phyloP scores from a whole-genome alignment of 1,139 yeast species.

The Ogataea hybrid region DNA sequence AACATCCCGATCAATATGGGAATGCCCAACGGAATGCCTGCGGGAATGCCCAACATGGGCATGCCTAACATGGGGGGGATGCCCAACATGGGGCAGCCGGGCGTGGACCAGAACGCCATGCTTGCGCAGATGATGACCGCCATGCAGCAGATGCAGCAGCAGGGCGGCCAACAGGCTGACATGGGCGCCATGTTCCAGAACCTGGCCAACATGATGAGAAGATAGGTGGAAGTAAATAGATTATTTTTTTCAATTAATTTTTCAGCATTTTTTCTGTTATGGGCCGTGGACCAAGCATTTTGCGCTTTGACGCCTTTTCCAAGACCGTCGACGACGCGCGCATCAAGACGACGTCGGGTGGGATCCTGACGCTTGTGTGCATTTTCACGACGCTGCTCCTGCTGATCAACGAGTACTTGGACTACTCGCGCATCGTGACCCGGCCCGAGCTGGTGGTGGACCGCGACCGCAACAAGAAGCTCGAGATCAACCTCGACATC shows the following conservation, averaged over 20 bases:
- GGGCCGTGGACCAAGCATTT: slow-evolving; percentile 46
- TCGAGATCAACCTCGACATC: slow-evolving; percentile 78
- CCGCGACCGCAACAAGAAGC: slow-evolving; percentile 70
- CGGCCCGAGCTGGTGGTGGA: slow-evolving; percentile 89
- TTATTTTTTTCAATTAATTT: background rate
- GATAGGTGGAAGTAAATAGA: background rate
- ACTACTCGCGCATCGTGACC: slow-evolving; percentile 63
- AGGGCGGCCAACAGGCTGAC: slow-evolving; percentile 26
- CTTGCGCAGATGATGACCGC: slow-evolving; percentile 32
- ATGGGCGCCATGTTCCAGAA: slow-evolving; percentile 34
- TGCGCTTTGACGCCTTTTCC: slow-evolving; percentile 84
- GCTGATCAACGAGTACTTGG: slow-evolving; percentile 70
- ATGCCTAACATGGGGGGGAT: slow-evolving; percentile 4
- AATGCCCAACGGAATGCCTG: slow-evolving; percentile 8
- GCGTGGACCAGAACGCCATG: slow-evolving; percentile 26
- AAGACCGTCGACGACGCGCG: slow-evolving; percentile 94
- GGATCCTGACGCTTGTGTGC: slow-evolving; percentile 77
- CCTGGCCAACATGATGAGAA: slow-evolving; percentile 33
- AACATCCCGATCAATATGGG: slow-evolving; percentile 25
- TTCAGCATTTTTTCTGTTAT: slow-evolving; percentile 14
- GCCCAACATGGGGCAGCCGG: slow-evolving; percentile 11
- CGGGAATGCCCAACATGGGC: slow-evolving; percentile 12
- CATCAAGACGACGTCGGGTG: slow-evolving; percentile 86
- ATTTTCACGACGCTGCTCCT: slow-evolving; percentile 59
- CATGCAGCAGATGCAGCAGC: slow-evolving; percentile 30